Conservation (phyloP, 2,329 filamentous ascomycete species). For the Massarina eburnea region DNA sequence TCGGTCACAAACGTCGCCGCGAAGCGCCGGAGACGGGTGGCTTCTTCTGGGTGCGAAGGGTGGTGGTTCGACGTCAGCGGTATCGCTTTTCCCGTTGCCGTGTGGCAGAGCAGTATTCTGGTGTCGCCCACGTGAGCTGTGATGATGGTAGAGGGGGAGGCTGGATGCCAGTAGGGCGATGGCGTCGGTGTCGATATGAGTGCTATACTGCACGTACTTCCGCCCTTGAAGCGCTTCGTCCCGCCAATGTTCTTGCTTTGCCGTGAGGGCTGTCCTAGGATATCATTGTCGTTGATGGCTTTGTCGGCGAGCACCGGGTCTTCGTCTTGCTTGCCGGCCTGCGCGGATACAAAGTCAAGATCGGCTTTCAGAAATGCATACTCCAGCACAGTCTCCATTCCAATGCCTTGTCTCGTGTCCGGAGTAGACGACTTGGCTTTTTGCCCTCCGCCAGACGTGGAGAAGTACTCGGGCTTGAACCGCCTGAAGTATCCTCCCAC, state of each 20-base stretch:
- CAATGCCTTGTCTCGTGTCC: constrained; percentile 49
- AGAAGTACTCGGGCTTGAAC: constrained; percentile 82
- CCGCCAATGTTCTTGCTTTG: constrained; percentile 67
- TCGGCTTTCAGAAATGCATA: constrained; percentile 95
- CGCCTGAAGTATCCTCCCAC: constrained; percentile 94
- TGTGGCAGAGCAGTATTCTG: constrained; percentile 85
- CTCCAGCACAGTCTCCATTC: constrained; percentile 76
- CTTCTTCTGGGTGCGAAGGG: constrained; percentile 82
- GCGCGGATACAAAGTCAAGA: constrained; percentile 88
- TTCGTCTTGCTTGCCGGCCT: constrained; percentile 76
- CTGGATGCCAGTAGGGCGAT: constrained; percentile 92
- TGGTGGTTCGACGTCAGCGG: constrained; percentile 91
- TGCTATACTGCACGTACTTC: constrained; percentile 86
- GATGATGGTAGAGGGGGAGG: constrained; percentile 77
- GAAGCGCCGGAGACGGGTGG: constrained; percentile 79
- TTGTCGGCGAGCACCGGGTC: constrained; percentile 71
- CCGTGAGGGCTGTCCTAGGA: constrained; percentile 66
- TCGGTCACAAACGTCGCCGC: constrained; percentile 88
- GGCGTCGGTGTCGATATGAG: constrained; percentile 91
- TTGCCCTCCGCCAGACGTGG: constrained; percentile 44
- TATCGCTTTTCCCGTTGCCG: constrained; percentile 74
- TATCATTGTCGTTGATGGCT: constrained; percentile 82
- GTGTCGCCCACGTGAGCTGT: constrained; percentile 94
- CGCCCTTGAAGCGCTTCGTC: constrained; percentile 80
- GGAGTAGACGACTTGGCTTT: constrained; percentile 23